Evolutionary conservation across 169 alveolate species (phyloP), one percentile per base, ranked within the genome.

Genomic region (Babesia ovata): DNA sequence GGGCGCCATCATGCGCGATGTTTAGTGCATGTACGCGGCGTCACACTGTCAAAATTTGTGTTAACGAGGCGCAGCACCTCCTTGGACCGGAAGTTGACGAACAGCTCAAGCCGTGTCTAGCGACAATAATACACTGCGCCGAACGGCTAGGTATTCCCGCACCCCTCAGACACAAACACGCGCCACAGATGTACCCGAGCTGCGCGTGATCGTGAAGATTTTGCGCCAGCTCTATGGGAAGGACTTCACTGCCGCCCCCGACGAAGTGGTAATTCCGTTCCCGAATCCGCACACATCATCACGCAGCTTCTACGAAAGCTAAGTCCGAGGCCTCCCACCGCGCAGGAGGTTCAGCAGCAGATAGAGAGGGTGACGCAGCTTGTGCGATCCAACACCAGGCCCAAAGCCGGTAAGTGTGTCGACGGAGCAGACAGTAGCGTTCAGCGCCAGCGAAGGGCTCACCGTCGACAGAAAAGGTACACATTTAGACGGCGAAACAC

Each of bases 121-220:
- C 76, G 24, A 67, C 63, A 16, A 26, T 67, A 0, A 14, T 67
- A 24, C 66, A 67, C 56, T 67, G 76, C 36, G 45, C 76, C 12
- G 63, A 54, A 1, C 22, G 65, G 10, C 54, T 52, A 33, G 76
- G 76, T 67, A 22, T 8, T 36, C 17, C 53, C 1, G 12, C 26
- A 2, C 50, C 48, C 29, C 54, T 6, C 22, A 0, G 13, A 4
- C 10, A 36, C 10, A 49, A 11, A 63, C 52, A 0, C n/a, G 14
- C 56, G 4, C 14, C 63, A 50, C 76, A 67, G 76, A 67, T 67
- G 76, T 67, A n/a, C 76, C 76, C 8, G 76, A 67, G 65, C 60
- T 67, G 65, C 39, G 76, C 50, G 24, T 21, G n/a, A 54, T 67
- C 28, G 44, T 22, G 28, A 50, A 22, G 24, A 21, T 3, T 1